Evolutionary conservation across 1,284 basidiomycete genomes (phyloP), one percentile per base, ranked within the genome.

Genomic region (Leccinum glutinopallens): DNA sequence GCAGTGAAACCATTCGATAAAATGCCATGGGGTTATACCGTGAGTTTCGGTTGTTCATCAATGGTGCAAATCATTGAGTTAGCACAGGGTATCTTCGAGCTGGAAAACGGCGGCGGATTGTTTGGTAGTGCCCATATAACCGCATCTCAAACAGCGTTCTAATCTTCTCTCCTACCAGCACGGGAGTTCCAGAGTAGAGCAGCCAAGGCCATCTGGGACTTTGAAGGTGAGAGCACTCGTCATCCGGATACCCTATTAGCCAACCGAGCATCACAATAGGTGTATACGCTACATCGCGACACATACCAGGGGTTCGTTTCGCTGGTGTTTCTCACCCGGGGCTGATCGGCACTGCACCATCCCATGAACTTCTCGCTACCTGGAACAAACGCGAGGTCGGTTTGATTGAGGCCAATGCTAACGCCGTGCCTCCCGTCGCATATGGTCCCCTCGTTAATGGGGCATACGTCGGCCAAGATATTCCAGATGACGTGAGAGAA

Each of bases 1-100:
- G 32, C 32, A 87, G 87, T 93, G 37, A 80, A 77, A 19, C 87
- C 90, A 3, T 92, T 91, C 71, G 87, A 89, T 25, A 83, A 90
- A 72, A 88, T 90, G 87, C 89, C 89, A 0, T 93, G 91, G 91
- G 91, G 91, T 0, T 93, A 91, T 73, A 90, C 89, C 0, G 87
- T 88, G 70, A 63, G 78, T 63, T 22, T 43, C 5, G 19, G 4
- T 58, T 10, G 3, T 51, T 55, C n/a, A 25, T 33, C n/a, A 33
- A 25, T 12, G n/a, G n/a, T 17, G 10, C 49, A 33, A 13, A 4
- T 3, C 19, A 60, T 59, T 62, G 49, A 67, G 29, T 63, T 64
- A 12, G 1, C 54, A 12, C 62, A 87, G 86, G 89, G 89, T 32
- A 89, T 91, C 63, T 91, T 91, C 70, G 89, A 91, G 70, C 80